Evolutionary conservation across 768 basidiomycete genomes (phyloP), one percentile per base, ranked within the genome.

Genomic region (Lentinula lateritia): DNA sequence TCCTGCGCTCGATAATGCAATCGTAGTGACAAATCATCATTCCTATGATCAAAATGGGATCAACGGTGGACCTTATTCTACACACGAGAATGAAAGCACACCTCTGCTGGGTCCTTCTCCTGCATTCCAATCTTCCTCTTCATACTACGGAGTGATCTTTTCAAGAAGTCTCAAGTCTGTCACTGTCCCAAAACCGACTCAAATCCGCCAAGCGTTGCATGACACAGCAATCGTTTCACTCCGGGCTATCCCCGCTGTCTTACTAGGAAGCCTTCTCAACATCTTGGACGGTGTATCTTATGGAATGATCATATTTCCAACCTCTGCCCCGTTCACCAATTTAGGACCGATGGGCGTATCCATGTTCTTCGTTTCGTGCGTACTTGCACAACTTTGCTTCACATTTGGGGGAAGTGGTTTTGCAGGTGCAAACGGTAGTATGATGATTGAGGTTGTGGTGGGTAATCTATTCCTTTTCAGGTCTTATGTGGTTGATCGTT

Each of bases 371-470:
- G 82, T 94, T 18, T 86, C 91, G 80, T 88, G 69, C 67, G 86
- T 76, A 20, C 8, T 56, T 41, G 36, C 41, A 20, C 55, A 48
- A 48, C 74, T 97, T 23, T 83, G 89, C 0, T 98, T 93, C 72
- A 88, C 90, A 1, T 72, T 88, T 8, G 95, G 94, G 5, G 96
- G 92, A 4, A 94, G 90, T 66, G 88, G 87, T 23, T 97, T 99
- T 71, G 86, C 86, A 8, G 92, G 92, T 54, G 93, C 89, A 1
- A 95, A 93, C 73, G 93, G 92, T 6, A 93, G 91, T 64, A 94
- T 95, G 94, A 97, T 98, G 94, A 98, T 99, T 63, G 96, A 98
- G 74, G 93, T 95, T 10, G 95, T 98, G 66, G 91, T 93, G 71
- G 48, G 88, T 41, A 56, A 34, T 15, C 38, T 34, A 45, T 52